phyloP scores from a whole-genome alignment of 2,329 filamentous ascomycete species.

The Stylonectria norvegica region DNA sequence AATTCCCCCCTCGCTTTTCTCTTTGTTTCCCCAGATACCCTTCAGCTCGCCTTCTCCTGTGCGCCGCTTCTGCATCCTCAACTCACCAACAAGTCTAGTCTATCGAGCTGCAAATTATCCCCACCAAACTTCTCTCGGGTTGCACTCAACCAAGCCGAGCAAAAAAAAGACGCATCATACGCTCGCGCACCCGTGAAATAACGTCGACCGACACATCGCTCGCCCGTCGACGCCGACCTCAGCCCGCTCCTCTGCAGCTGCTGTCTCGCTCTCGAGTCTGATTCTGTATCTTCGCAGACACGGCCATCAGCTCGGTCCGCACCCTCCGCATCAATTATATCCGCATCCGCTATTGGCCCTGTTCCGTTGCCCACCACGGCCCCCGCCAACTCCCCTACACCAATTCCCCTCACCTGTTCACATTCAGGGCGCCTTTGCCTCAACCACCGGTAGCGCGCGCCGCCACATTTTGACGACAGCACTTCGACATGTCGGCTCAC shows the following conservation, averaged over 20 bases:
- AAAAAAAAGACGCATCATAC: conserved; percentile 21
- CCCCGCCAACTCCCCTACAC: conserved; percentile 26
- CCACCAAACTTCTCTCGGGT: conserved; percentile 10
- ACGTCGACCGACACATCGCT: too few species aligned
- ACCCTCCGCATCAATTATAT: conserved; percentile 18
- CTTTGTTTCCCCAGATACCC: conserved; percentile 32
- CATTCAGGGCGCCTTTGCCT: conserved; percentile 19
- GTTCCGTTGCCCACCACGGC: conserved; percentile 37
- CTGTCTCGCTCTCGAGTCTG: conserved; percentile 20
- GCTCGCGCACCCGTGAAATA: conserved; percentile 22
- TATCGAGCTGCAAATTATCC: conserved; percentile 12
- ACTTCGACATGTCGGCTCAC: conserved; percentile 73
- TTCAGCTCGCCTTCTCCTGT: conserved; percentile 25
- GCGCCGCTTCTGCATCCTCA: conserved; percentile 19
- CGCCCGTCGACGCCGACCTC: conserved; percentile 24
- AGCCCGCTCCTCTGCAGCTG: conserved; percentile 16
- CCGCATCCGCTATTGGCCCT: conserved; percentile 15
- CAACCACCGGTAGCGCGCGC: conserved; percentile 25
- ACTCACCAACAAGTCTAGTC: conserved; percentile 25
- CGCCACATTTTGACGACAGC: conserved; percentile 25
- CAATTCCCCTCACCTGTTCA: conserved; percentile 29
- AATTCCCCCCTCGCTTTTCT: conserved; percentile 29
- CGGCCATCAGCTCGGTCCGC: conserved; percentile 7
- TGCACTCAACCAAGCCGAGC: conserved; percentile 11
- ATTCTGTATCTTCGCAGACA: conserved; percentile 10